Conservation (phyloP, 371 early-diverging fungal species). For the Batkoa obscura region DNA sequence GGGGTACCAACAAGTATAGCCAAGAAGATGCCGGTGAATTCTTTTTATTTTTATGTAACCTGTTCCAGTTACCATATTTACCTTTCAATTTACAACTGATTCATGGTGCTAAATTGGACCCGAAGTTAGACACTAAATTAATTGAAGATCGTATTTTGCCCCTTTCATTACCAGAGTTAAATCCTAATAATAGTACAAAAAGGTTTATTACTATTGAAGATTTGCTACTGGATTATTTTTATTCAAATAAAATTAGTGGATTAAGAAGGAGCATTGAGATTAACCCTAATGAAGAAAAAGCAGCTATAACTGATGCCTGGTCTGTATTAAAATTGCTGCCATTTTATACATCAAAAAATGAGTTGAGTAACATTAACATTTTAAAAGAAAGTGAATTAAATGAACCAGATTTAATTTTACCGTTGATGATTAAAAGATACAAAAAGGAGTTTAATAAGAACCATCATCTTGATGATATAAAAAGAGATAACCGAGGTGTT, state of each 20-base stretch:
- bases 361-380: conserved; percentile 13
- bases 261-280: conserved; percentile 10
- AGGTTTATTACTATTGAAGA: conserved; percentile 16
- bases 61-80: conserved; percentile 29
- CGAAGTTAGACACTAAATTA: conserved; percentile 26
- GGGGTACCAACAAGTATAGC: conserved; percentile 15
- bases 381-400: conserved; percentile 15
- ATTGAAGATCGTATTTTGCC: conserved; percentile 30
- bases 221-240: conserved; percentile 16
- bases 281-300: background rate
- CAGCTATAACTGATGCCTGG: conserved; percentile 27
- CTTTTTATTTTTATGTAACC: conserved; percentile 29
- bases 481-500: conserved; percentile 19
- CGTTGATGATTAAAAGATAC: conserved; percentile 32
- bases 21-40: conserved; percentile 30
- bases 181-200: background rate
- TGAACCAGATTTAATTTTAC: conserved; percentile 21
- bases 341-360: conserved; percentile 31
- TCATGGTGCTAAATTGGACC: conserved; percentile 26
- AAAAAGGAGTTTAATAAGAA: conserved; percentile 14
- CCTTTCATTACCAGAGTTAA: conserved; percentile 20
- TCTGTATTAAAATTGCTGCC: conserved; percentile 33
- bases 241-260: conserved; percentile 17
- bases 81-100: conserved; percentile 30
- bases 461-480: conserved; percentile 3